These are phyloP conservation scores for Trichoderma reesei DNA, from an alignment of 495 filamentous ascomycete species.

Conservation along the genomic window DNA sequence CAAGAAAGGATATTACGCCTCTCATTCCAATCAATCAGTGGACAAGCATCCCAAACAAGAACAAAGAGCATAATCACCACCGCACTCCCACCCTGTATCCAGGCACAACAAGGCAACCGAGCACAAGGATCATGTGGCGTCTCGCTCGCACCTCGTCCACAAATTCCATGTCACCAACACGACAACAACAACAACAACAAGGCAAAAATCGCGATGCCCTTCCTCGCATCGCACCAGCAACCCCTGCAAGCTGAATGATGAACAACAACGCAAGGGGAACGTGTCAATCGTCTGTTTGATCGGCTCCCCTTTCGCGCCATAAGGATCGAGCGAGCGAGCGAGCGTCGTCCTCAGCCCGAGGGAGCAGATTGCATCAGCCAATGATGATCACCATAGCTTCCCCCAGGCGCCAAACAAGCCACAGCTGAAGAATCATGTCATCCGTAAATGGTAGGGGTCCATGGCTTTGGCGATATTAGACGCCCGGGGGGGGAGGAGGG, in stretches of 20 bases:
- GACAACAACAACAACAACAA: too few species aligned
- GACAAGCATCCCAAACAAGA: too few species aligned
- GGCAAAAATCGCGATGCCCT: not conserved
- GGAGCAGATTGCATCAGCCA: not conserved
- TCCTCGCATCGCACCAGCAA: not conserved
- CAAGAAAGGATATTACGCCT: too few species aligned
- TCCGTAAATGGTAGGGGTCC: not conserved
- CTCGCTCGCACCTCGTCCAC: too few species aligned
- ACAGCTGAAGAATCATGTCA: not conserved
- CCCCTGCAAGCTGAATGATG: not conserved
- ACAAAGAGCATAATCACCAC: too few species aligned
- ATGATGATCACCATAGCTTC: not conserved
- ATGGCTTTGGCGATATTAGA: not conserved
- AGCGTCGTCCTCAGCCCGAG: not conserved
- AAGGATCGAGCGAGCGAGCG: not conserved
- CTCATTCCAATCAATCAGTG: too few species aligned
- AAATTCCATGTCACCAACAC: too few species aligned
- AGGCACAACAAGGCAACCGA: too few species aligned
- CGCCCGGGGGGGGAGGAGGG: not conserved
- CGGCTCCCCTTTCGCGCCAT: too few species aligned
- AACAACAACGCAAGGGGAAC: not conserved
- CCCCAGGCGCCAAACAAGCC: not conserved
- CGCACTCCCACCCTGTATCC: too few species aligned
- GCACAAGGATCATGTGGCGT: too few species aligned
- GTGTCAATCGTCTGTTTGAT: not conserved